Evolutionary conservation across 176 grass and related monocot genomes (phyloP), one percentile per base, ranked within the genome.

Genomic region (Musa acuminata): DNA sequence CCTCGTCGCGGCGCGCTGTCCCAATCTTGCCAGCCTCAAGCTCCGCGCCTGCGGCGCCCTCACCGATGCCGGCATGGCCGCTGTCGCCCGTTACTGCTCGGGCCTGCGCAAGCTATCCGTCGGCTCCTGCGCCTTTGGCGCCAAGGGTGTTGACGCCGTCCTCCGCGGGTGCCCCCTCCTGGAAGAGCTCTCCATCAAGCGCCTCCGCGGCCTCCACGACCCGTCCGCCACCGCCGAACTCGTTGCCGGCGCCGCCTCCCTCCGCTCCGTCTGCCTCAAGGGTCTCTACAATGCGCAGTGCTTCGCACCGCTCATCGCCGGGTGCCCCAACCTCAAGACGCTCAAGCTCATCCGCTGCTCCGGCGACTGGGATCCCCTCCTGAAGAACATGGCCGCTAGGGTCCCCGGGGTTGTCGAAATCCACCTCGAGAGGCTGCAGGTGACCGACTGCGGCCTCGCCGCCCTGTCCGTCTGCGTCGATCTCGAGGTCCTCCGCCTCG

Each of bases 381-480:
- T 96, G 5, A 80, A 90, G 78, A 26, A 85, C 75, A 86, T 90
- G 26, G 69, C 87, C 0, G 78, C 66, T 0, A 80, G 72, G 51
- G 78, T 88, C 53, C 78, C 68, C 0, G 79, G 83, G 16, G 70
- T 96, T 26, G 82, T 83, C 51, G 92, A 96, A 73, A 72, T 96
- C 70, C 92, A 96, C 80, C 87, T 96, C 9, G 92, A 96, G 84
- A 96, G 92, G 76, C 89, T 96, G 1, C 92, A 96, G 83, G 87
- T 96, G 0, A 86, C 84, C 0, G 92, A 96, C 79, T 79, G 82
- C 13, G 92, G 92, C 49, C 89, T 96, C 1, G 52, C 49, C 6
- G 87, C 92, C 9, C 72, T 96, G 19, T 78, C 92, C 3, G 53
- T 80, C 27, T 96, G 84, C 62, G 53, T 49, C 3, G 78, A 74